Percentiles rank a stretch among this genome's conserved stretches.
Conservation (phyloP, 305 asterid genomes). For the Solanum hybrid region DNA sequence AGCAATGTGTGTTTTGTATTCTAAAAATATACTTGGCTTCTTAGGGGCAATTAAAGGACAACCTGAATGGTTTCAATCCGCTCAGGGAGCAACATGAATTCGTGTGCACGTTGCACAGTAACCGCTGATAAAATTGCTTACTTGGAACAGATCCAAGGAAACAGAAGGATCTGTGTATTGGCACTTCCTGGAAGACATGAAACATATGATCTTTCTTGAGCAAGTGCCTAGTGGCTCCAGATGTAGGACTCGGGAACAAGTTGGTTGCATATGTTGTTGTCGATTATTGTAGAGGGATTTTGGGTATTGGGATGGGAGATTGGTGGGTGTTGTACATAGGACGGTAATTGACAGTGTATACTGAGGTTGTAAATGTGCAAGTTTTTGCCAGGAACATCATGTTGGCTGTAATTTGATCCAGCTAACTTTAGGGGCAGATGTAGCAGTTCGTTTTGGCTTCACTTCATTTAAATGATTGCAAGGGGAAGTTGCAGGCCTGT, state of each 20-base stretch:
- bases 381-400: conserved; percentile 11
- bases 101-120: neutral
- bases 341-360: conserved; percentile 6
- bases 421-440: neutral
- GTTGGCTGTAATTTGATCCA: conserved; percentile 1
- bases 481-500: conserved; percentile 7
- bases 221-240: conserved; percentile 6
- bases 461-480: conserved; percentile 6
- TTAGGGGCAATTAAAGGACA: neutral
- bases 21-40: conserved; percentile 4
- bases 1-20: neutral
- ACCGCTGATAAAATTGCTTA: neutral
- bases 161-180: neutral
- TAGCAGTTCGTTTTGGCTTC: conserved; percentile 5
- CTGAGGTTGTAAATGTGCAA: conserved; percentile 6
- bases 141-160: conserved; percentile 1
- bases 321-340: conserved; percentile 8
- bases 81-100: neutral
- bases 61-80: neutral
- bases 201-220: neutral
- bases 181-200: neutral
- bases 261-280: neutral
- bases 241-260: conserved; percentile 8
- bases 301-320: conserved; percentile 8
- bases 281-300: conserved; percentile 1